phyloP scores from a whole-genome alignment of 495 filamentous ascomycete genomes.

The Talaromyces wortmannii region DNA sequence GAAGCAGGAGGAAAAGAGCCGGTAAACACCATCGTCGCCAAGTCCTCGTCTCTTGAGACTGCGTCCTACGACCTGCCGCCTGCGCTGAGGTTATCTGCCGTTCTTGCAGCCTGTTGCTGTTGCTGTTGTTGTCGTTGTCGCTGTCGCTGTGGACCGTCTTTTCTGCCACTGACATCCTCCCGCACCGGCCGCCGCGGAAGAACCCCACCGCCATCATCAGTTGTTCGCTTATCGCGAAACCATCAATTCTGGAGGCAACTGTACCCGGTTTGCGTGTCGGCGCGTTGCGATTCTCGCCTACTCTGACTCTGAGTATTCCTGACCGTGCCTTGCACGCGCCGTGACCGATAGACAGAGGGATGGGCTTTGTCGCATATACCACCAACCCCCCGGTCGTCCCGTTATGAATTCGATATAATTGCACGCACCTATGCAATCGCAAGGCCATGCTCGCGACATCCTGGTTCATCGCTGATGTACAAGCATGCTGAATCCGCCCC shows the following conservation, averaged over 20 bases:
- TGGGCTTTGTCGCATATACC: background rate
- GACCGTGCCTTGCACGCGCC: background rate
- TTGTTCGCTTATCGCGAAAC: background rate
- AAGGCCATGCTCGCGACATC: background rate
- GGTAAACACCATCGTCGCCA: background rate
- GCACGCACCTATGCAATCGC: background rate
- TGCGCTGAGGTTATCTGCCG: no score
- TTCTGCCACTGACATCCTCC: background rate
- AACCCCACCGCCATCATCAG: background rate
- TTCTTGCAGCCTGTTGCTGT: background rate
- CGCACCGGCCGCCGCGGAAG: background rate
- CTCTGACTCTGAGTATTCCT: background rate
- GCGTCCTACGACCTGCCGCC: no score
- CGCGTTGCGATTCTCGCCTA: background rate
- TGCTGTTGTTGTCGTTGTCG: no score
- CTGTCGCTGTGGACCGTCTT: no score
- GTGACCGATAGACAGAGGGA: background rate
- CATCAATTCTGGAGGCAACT: no score
- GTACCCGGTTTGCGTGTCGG: no score
- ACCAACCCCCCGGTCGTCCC: background rate
- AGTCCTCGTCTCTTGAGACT: background rate
- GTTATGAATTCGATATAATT: background rate
- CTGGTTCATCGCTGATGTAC: background rate
- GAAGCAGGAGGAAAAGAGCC: background rate
- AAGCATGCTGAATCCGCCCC: constrained; percentile 32